Conservation (phyloP, 192 early-diverging fungal genomes). For the Geranomyces variabilis region DNA sequence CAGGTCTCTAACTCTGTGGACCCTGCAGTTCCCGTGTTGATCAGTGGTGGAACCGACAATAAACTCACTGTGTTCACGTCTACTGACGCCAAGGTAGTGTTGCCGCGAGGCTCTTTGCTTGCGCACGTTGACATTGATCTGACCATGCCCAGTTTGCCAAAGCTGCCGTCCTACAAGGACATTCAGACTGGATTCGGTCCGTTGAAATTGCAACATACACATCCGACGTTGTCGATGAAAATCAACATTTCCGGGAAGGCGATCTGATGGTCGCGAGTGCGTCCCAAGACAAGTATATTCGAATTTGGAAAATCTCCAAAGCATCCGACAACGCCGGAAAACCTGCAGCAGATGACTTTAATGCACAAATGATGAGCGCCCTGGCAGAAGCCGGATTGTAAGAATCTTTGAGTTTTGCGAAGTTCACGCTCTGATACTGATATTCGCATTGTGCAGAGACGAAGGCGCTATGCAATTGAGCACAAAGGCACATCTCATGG, state of each 20-base stretch:
- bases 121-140: not conserved
- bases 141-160: slow-evolving; percentile 58
- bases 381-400: slow-evolving; percentile 42
- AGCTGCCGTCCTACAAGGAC: slow-evolving; percentile 74
- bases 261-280: slow-evolving; percentile 87
- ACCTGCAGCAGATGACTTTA: not conserved
- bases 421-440: not conserved
- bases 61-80: slow-evolving; percentile 69
- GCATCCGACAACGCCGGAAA: not conserved
- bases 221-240: slow-evolving; percentile 22
- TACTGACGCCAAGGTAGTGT: not conserved
- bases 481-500: slow-evolving; percentile 81
- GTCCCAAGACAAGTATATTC: slow-evolving; percentile 91
- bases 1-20: too few species aligned
- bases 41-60: slow-evolving; percentile 83
- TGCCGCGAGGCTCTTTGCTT: too few species aligned
- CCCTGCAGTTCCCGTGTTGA: slow-evolving; percentile 62
- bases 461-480: slow-evolving; percentile 66
- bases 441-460: not conserved
- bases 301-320: slow-evolving; percentile 81
- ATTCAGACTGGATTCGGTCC: slow-evolving; percentile 91
- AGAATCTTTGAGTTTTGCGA: not conserved
- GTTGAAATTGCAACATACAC: slow-evolving; percentile 73
- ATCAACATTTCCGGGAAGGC: slow-evolving; percentile 63
- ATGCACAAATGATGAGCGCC: slow-evolving; percentile 41